A percentile compares a stretch with the other conserved stretches of the same genome.
phyloP scores from a whole-genome alignment of 768 basidiomycete species.

The Royoungia palumana region DNA sequence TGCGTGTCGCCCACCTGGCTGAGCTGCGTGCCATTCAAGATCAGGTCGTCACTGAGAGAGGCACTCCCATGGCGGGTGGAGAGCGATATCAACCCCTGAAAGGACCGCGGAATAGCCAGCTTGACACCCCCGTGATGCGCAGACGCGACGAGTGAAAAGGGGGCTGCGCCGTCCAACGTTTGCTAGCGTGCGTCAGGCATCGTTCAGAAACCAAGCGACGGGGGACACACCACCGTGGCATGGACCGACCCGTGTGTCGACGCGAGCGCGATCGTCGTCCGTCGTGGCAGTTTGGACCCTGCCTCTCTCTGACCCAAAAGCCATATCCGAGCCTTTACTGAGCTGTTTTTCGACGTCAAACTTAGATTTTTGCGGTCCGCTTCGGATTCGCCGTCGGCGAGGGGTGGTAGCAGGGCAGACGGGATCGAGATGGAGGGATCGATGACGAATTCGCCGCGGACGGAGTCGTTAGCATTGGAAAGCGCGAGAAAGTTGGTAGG shows the following conservation, averaged over 20 bases:
- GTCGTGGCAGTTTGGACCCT: slow-evolving; percentile 5
- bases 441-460: slow-evolving; percentile 38
- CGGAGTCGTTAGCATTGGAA: background rate
- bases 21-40: slow-evolving; percentile 18
- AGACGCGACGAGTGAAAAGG: slow-evolving; percentile 15
- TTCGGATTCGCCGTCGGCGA: slow-evolving; percentile 35
- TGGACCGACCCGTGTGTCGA: slow-evolving; percentile 16
- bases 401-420: slow-evolving; percentile 35
- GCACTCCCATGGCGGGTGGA: slow-evolving; percentile 19
- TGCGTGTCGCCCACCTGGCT: slow-evolving; percentile 16
- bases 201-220: background rate
- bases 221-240: slow-evolving; percentile 18
- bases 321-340: slow-evolving; percentile 40
- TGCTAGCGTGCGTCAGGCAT: slow-evolving; percentile 7
- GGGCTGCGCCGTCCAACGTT: slow-evolving; percentile 7
- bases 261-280: slow-evolving; percentile 21
- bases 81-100: slow-evolving; percentile 18
- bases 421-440: slow-evolving; percentile 44
- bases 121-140: slow-evolving; percentile 13
- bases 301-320: slow-evolving; percentile 20
- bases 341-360: slow-evolving; percentile 33
- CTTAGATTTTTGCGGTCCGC: slow-evolving; percentile 38
- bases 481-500: slow-evolving; percentile 26
- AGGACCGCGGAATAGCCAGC: slow-evolving; percentile 19
- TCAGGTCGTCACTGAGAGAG: slow-evolving; percentile 10